Evolutionary conservation across 73 alveolate genomes (phyloP).

Genomic region (Tetrahymena thermophila): DNA sequence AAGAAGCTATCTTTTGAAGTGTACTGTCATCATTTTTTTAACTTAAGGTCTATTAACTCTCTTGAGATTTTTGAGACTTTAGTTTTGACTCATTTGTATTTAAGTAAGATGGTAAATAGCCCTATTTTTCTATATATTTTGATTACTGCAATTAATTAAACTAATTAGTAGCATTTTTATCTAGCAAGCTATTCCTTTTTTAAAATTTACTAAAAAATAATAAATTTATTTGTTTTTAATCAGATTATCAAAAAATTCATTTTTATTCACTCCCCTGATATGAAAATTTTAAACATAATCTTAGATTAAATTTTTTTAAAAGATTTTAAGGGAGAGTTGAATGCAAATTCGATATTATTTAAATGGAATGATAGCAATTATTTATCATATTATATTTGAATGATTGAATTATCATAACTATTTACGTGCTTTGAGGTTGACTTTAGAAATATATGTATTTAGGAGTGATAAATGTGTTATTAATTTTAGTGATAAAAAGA

Average conservation of each 20-base stretch:
- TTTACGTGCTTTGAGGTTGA: not conserved
- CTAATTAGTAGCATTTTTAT: not conserved
- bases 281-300: no score
- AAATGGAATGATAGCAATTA: not conserved
- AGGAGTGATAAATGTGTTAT: not conserved
- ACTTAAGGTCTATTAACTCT: not conserved
- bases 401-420: not conserved
- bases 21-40: not conserved
- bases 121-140: not conserved
- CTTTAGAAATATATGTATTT: not conserved
- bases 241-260: no score
- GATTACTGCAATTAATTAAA: not conserved
- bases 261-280: no score
- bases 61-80: not conserved
- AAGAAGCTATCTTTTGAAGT: not conserved
- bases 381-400: not conserved
- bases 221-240: not conserved
- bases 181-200: not conserved
- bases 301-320: no score
- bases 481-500: not conserved
- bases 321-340: no score
- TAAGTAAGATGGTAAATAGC: not conserved
- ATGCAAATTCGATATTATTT: no score
- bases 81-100: not conserved
- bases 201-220: not conserved